Evolutionary conservation across 1,139 yeast species (phyloP), one percentile per base, ranked within the genome.

Genomic region (Groenewaldozyma sp.): DNA sequence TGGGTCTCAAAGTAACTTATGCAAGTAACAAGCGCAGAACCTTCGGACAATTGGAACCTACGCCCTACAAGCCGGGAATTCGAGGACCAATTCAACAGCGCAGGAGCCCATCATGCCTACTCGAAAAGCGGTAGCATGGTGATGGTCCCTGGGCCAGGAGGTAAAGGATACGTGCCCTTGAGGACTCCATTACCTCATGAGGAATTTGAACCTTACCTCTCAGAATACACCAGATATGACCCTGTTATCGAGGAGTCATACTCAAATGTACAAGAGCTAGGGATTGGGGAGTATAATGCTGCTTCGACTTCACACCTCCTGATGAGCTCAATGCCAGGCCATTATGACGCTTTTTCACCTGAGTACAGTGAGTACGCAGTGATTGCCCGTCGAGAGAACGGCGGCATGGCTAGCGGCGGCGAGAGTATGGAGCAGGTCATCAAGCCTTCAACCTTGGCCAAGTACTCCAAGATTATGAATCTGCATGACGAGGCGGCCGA

Each of bases 191-290:
- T 57, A 16, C 59, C 59, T 10, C 52, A 51, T 40, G 56, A 56
- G 24, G 62, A 59, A 35, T 59, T 58, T 38, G 61, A 56, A 38
- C 59, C 61, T 5, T 58, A 55, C 40, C 49, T 57, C 34, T 34
- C 55, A 4, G 60, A 58, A 34, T 56, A 54, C 39, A 29, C 43
- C 11, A 52, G 52, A 32, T 57, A 54, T 47, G 63, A 59, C 27
- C 45, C 59, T 4, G 48, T 55, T 24, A 45, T 59, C 20, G 54
- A 54, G 22, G 51, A 48, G 29, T 43, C 55, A 5, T 38, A 56
- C 31, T 35, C 53, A 16, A 36, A 41, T 24, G 50, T 59, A 17
- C 56, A 52, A 26, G 63, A 58, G 10, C 48, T 59, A 39, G 54
- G 45, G 24, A 4, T 34, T 27, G 20, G 35, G 31, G 33, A 16